Evolutionary conservation across 495 filamentous ascomycete species (phyloP).

Genomic region (Penicillium pulvis): DNA sequence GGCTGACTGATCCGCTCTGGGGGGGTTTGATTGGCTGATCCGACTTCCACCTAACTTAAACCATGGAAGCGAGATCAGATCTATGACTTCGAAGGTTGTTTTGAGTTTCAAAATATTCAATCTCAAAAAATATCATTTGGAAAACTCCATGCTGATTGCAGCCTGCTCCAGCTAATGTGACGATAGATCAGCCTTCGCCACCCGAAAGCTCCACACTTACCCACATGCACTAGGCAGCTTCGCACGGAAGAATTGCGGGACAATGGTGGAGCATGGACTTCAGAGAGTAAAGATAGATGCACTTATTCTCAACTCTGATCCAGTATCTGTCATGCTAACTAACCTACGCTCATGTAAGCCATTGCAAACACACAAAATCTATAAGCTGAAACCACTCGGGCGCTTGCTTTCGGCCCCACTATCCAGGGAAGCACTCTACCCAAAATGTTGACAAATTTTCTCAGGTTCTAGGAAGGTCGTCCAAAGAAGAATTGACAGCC

Average conservation of each 20-base stretch:
- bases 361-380: too few species aligned
- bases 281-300: background rate
- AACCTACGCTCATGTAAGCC: background rate
- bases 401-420: too few species aligned
- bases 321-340: background rate
- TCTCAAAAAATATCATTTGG: background rate
- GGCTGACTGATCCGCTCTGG: slow-evolving; percentile 1
- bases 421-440: too few species aligned
- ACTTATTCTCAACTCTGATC: background rate
- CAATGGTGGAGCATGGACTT: background rate
- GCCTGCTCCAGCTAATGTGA: background rate
- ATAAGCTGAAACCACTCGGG: too few species aligned
- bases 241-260: background rate
- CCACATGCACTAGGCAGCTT: background rate
- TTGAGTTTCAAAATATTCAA: background rate
- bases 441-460: too few species aligned
- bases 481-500: too few species aligned
- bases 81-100: background rate
- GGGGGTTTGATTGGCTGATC: background rate
- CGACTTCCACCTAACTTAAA: background rate
- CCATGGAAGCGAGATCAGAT: slow-evolving; percentile 2
- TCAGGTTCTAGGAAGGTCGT: too few species aligned
- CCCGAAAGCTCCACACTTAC: background rate
- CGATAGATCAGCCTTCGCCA: background rate
- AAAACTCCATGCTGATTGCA: background rate